These are phyloP conservation scores for Erodium trifolium DNA, from an alignment of 441 rosid species.

Conservation along the genomic window DNA sequence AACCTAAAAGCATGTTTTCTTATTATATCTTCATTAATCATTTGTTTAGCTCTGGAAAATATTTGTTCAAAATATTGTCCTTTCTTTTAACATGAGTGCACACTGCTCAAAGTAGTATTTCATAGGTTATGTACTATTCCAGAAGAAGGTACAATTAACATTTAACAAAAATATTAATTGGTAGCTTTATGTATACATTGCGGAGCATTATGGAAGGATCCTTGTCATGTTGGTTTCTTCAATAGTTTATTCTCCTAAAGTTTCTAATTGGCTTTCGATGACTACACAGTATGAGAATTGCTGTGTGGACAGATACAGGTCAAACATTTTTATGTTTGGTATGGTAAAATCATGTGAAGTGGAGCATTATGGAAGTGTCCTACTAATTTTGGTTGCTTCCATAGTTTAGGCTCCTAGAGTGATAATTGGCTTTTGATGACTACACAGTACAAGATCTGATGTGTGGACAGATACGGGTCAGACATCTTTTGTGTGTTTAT, in stretches of 20 bases:
- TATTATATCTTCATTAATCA: neutral
- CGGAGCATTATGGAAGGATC: slow-evolving; percentile 22
- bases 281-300: slow-evolving; percentile 14
- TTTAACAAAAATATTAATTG: neutral
- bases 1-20: neutral
- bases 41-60: neutral
- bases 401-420: slow-evolving; percentile 60
- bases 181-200: neutral
- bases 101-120: neutral
- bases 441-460: slow-evolving; percentile 42
- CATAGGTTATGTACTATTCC: neutral
- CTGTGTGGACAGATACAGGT: slow-evolving; percentile 27
- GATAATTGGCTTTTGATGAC: slow-evolving; percentile 70
- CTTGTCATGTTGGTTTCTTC: slow-evolving; percentile 19
- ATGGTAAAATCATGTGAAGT: neutral
- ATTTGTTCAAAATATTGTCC: neutral
- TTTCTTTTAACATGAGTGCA: neutral
- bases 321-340: slow-evolving; percentile 10
- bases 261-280: slow-evolving; percentile 21
- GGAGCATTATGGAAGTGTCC: slow-evolving; percentile 52
- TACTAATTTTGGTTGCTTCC: slow-evolving; percentile 52
- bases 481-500: slow-evolving; percentile 20
- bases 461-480: slow-evolving; percentile 84
- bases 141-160: neutral
- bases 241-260: slow-evolving; percentile 22